These are phyloP conservation scores for Tetrahymena malaccensis DNA, from an alignment of 73 alveolate genomes.

Conservation along the genomic window DNA sequence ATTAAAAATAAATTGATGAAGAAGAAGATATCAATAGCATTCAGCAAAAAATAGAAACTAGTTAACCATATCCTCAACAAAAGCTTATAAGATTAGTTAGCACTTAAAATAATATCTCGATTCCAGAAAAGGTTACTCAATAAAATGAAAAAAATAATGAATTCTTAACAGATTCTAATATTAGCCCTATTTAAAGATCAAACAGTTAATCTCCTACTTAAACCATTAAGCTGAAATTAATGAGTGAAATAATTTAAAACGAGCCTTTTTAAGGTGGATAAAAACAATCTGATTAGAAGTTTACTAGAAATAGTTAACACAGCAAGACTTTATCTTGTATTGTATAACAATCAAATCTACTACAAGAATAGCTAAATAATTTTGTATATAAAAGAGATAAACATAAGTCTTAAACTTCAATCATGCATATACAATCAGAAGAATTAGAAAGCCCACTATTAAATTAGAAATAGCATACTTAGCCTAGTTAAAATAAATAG, in stretches of 20 bases:
- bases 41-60: background rate
- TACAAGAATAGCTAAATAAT: background rate
- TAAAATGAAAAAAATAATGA: background rate
- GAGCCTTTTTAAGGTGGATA: background rate
- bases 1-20: background rate
- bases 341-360: background rate
- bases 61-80: background rate
- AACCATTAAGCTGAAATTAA: background rate
- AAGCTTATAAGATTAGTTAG: background rate
- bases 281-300: background rate
- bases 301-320: background rate
- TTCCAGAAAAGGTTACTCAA: background rate
- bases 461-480: background rate
- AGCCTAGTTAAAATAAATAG: background rate
- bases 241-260: background rate
- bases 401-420: background rate
- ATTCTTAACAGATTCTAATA: background rate
- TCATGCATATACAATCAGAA: background rate
- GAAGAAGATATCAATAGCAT: background rate
- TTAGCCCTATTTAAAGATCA: background rate
- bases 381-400: background rate
- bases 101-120: background rate
- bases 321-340: background rate
- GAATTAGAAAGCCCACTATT: background rate
- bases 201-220: background rate